These are phyloP conservation scores for Stropharia rugosoannulata DNA, from an alignment of 768 basidiomycete species.

Conservation along the genomic window DNA sequence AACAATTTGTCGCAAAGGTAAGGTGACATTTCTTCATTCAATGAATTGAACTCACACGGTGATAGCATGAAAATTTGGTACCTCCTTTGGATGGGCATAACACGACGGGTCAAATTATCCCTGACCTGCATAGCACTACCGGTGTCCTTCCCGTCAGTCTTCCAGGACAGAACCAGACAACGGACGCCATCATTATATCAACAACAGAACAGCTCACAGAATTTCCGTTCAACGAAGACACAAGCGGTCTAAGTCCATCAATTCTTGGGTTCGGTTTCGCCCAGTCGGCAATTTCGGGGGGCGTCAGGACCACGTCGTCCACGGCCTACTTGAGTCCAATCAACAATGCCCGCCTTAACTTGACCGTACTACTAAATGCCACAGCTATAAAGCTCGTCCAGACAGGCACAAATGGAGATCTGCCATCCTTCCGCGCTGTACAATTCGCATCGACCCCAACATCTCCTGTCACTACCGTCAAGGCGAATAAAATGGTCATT, in stretches of 20 bases:
- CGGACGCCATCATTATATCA: conserved; percentile 25
- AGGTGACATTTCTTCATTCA: background rate
- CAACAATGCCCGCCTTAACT: conserved; percentile 3
- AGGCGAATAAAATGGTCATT: conserved; percentile 31
- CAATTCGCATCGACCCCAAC: conserved; percentile 13
- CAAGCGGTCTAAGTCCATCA: conserved; percentile 4
- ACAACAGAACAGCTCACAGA: conserved; percentile 25
- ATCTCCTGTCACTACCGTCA: conserved; percentile 17
- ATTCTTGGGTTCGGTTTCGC: conserved; percentile 13
- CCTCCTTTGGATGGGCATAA: conserved; percentile 29
- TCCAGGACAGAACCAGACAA: conserved; percentile 19
- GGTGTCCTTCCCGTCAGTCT: conserved; percentile 26
- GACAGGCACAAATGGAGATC: background rate
- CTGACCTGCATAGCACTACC: conserved; percentile 24
- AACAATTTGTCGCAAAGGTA: conserved; percentile 25
- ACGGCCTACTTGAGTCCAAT: conserved; percentile 10
- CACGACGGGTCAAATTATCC: conserved; percentile 29
- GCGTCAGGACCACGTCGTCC: conserved; percentile 14
- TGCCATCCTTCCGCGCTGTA: conserved; percentile 7
- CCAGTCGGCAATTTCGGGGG: conserved; percentile 8
- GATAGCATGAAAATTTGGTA: conserved; percentile 30
- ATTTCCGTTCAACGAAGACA: conserved; percentile 33
- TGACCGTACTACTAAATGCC: conserved; percentile 13
- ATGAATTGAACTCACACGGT: background rate
- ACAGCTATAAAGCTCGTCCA: conserved; percentile 11